Conservation (phyloP, 2,329 filamentous ascomycete species). For the Chrysosporium queenslandicum region DNA sequence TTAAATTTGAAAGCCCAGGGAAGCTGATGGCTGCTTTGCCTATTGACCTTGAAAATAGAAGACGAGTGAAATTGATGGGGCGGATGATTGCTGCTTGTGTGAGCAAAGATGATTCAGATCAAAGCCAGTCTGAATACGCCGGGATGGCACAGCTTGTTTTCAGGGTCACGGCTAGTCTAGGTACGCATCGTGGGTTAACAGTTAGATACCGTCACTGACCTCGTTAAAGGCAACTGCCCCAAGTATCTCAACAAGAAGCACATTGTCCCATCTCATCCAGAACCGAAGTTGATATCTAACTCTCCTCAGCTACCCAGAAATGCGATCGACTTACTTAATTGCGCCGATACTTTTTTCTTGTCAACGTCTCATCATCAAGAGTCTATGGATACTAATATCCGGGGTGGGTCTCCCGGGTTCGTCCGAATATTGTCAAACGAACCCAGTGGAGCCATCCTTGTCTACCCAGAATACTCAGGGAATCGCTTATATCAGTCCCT, state of each 20-base stretch:
- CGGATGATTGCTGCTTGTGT: slow-evolving; percentile 56
- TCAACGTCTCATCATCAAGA: slow-evolving; percentile 51
- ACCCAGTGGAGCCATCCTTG: slow-evolving; percentile 40
- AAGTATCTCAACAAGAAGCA: slow-evolving; percentile 74
- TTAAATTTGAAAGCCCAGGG: slow-evolving; percentile 29
- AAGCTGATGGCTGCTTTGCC: slow-evolving; percentile 53
- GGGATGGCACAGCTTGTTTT: slow-evolving; percentile 49
- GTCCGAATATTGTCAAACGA: slow-evolving; percentile 55
- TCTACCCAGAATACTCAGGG: slow-evolving; percentile 77
- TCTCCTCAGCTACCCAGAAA: slow-evolving; percentile 41
- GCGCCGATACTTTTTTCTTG: slow-evolving; percentile 69
- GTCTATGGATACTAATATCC: slow-evolving; percentile 76
- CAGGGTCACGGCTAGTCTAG: slow-evolving; percentile 59
- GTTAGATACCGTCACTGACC: slow-evolving; percentile 8
- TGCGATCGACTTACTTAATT: slow-evolving; percentile 50
- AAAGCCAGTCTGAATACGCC: slow-evolving; percentile 18
- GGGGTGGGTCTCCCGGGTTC: slow-evolving; percentile 66
- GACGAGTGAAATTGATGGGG: slow-evolving; percentile 64
- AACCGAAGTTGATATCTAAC: slow-evolving; percentile 44
- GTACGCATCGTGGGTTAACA: slow-evolving; percentile 25
- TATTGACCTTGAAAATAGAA: slow-evolving; percentile 56
- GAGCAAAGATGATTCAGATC: slow-evolving; percentile 21
- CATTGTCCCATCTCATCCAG: slow-evolving; percentile 47
- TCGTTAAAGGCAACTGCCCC: slow-evolving; percentile 60
- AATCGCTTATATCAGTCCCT: slow-evolving; percentile 77